A percentile compares a stretch with the other conserved stretches of the same genome.
phyloP scores from a whole-genome alignment of 2,329 filamentous ascomycete genomes.

The Fusarium cicatricum region DNA sequence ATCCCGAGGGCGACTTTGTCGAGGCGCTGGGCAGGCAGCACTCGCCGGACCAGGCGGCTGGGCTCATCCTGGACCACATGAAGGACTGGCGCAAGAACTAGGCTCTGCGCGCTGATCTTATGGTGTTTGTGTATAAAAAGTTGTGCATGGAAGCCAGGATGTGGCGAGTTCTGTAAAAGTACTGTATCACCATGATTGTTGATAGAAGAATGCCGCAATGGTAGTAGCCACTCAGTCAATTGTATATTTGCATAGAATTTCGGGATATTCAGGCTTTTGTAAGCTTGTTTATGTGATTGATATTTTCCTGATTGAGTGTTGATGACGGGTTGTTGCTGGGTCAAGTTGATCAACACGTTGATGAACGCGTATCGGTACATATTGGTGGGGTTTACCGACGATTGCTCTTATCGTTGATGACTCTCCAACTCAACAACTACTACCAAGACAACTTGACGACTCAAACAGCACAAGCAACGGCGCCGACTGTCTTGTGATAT shows the following conservation, averaged over 20 bases:
- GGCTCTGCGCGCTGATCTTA: neutral
- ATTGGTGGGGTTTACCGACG: constrained; percentile 38
- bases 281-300: too few relatives aligned
- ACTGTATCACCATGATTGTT: constrained; percentile 39
- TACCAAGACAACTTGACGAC: neutral
- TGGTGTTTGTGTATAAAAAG: constrained; percentile 10
- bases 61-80: constrained; percentile 86
- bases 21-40: constrained; percentile 96
- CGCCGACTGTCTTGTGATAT: neutral
- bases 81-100: constrained; percentile 60
- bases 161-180: constrained; percentile 38
- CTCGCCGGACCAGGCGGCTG: constrained; percentile 84
- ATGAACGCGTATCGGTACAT: constrained; percentile 21
- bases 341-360: constrained; percentile 23
- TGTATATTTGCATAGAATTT: constrained; percentile 28
- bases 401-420: constrained; percentile 34
- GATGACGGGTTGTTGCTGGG: neutral
- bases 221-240: constrained; percentile 43
- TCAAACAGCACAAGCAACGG: constrained; percentile 2
- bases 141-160: constrained; percentile 28
- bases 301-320: too few relatives aligned
- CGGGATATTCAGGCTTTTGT: neutral
- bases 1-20: constrained; percentile 97
- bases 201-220: constrained; percentile 35
- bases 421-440: constrained; percentile 6